Conservation (phyloP, 2,329 filamentous ascomycete genomes). For the Xylaria sp. region DNA sequence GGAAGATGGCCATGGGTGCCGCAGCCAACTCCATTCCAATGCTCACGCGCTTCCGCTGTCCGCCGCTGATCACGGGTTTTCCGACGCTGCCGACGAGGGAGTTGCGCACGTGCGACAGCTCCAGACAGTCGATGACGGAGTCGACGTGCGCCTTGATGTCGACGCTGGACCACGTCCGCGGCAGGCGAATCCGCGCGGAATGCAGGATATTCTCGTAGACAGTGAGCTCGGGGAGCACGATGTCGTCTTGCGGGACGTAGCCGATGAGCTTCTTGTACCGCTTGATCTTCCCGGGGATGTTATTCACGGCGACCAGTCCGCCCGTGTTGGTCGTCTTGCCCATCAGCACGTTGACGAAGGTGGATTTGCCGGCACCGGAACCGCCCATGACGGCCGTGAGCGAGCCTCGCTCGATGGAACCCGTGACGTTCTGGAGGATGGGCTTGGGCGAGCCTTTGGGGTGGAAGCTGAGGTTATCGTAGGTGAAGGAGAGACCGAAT, state of each 20-base stretch:
- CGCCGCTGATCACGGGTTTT: conserved; percentile 60
- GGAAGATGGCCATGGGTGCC: conserved; percentile 60
- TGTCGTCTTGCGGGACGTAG: conserved; percentile 67
- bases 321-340: conserved; percentile 59
- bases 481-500: conserved; percentile 60
- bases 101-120: conserved; percentile 57
- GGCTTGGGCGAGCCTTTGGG: conserved; percentile 51
- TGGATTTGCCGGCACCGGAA: conserved; percentile 64
- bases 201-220: conserved; percentile 68
- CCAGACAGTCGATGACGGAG: conserved; percentile 59
- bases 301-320: conserved; percentile 58
- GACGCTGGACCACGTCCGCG: conserved; percentile 54
- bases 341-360: conserved; percentile 67
- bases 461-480: conserved; percentile 55
- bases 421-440: conserved; percentile 60
- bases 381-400: conserved; percentile 66
- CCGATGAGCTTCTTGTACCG: conserved; percentile 65
- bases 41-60: conserved; percentile 63
- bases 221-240: conserved; percentile 64
- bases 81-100: conserved; percentile 57
- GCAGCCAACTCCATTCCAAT: conserved; percentile 65
- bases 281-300: conserved; percentile 53
- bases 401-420: conserved; percentile 58
- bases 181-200: conserved; percentile 60
- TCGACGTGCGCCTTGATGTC: conserved; percentile 61